Evolutionary conservation across 106 monocot species (phyloP), one percentile per base, ranked within the genome.

Genomic region (Dioscorea zingiberensis): DNA sequence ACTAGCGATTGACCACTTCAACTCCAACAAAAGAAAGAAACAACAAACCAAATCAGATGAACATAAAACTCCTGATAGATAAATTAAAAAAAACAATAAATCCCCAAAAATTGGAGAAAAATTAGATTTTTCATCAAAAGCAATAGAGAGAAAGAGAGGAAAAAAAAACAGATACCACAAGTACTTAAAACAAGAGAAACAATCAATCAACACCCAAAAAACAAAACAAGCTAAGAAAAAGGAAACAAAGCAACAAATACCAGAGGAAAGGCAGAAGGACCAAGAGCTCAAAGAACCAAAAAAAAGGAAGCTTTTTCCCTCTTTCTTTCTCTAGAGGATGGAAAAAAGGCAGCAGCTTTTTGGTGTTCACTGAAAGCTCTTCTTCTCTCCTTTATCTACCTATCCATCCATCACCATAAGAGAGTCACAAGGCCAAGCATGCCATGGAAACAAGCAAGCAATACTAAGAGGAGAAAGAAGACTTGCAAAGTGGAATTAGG

Each of bases 291-390:
- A 54, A 54, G 28, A n/a, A 53, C 14, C 18, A 28, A 54, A 38
- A 5, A 30, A 63, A 63, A 63, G 22, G 1, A 29, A 27, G 27
- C 38, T 10, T 38, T 38, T 38, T 38, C 10, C 38, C 38, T 7
- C 38, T 10, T 10, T 38, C 38, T 38, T 6, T 54, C 53, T 54
- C 54, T 17, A 27, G 28, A 30, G 4, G 21, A 38, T 38, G 38
- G 38, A 19, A 59, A 62, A 74, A 62, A 75, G 61, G 44, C 18
- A 58, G 47, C 68, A 60, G 67, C 68, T 75, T 68, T 74, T 66
- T 22, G n/a, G 48, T 18, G 21, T 2, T 25, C 1, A 5, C 24
- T 13, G 45, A 21, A 46, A 30, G 63, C 46, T 26, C 58, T 47
- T 27, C 27, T 48, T 27, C 22, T 14, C 44, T 66, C 48, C 44